phyloP scores from a whole-genome alignment of 73 alveolate species.

The Uronychia setigera region DNA sequence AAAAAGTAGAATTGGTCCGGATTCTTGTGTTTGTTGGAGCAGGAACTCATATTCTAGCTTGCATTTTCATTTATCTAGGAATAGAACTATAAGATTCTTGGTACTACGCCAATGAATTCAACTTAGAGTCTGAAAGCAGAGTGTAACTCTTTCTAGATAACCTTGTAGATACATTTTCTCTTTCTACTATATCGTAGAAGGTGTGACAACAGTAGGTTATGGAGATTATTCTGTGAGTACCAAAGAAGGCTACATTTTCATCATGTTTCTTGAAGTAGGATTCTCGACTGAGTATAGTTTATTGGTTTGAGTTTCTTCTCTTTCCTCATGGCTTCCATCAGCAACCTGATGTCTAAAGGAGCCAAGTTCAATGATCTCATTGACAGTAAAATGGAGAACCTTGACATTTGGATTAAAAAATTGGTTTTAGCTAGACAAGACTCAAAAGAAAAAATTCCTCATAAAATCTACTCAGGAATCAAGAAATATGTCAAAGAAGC shows the following conservation, averaged over 20 bases:
- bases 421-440: neutral
- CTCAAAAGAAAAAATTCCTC: conserved; percentile 5
- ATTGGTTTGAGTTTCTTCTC: conserved; percentile 51
- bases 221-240: conserved; percentile 45
- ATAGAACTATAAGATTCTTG: neutral
- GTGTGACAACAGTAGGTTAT: conserved; percentile 55
- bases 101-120: neutral
- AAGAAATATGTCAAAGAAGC: conserved; percentile 50
- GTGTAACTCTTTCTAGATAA: neutral
- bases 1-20: conserved; percentile 1
- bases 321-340: conserved; percentile 46
- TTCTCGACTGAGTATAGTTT: conserved; percentile 1
- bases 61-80: conserved; percentile 43
- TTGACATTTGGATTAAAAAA: conserved; percentile 8
- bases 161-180: conserved; percentile 30
- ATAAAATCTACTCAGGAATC: neutral
- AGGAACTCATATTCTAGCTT: conserved; percentile 42
- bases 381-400: conserved; percentile 28
- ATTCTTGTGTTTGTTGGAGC: conserved; percentile 22
- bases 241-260: conserved; percentile 23
- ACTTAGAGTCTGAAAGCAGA: conserved; percentile 11
- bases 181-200: conserved; percentile 40
- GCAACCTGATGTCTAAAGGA: conserved; percentile 12
- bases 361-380: conserved; percentile 42
- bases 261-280: conserved; percentile 21